phyloP scores from a whole-genome alignment of 2,329 filamentous ascomycete genomes.

The Aureobasidium subglaciale region DNA sequence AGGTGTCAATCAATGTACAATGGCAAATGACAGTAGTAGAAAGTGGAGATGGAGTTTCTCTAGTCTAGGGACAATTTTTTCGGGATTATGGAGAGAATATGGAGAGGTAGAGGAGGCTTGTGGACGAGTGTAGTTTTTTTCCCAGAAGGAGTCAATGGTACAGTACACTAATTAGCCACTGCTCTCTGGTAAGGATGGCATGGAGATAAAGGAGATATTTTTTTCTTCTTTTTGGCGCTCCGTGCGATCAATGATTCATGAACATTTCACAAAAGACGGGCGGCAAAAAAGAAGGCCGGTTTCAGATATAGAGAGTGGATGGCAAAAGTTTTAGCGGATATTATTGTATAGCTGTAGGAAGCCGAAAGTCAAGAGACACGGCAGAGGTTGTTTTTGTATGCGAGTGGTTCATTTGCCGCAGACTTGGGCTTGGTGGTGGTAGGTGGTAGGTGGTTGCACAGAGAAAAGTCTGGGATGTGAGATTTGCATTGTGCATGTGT shows the following conservation, averaged over 20 bases:
- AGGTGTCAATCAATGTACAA: no score
- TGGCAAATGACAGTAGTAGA: no score
- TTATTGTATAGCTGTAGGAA: background rate
- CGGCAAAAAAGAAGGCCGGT: constrained; percentile 4
- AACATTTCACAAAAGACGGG: no score
- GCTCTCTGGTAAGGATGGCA: background rate
- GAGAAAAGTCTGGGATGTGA: no score
- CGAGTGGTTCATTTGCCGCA: no score
- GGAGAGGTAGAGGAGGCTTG: background rate
- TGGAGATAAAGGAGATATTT: background rate
- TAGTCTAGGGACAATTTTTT: background rate
- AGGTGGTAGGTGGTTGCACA: no score
- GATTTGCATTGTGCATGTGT: no score
- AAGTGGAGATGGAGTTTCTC: background rate
- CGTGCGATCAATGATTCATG: no score
- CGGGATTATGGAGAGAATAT: background rate
- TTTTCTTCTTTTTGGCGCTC: no score
- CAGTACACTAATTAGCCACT: background rate
- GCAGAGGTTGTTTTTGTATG: background rate
- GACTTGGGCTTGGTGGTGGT: no score
- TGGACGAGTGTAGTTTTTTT: no score
- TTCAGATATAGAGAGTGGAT: background rate
- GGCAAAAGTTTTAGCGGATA: no score
- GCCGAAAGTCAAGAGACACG: background rate
- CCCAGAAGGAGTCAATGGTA: constrained; percentile 9